A percentile compares a stretch with the other conserved stretches of the same genome.
Conservation (phyloP, 2,329 filamentous ascomycete genomes). For the Verticillium alfalfae region DNA sequence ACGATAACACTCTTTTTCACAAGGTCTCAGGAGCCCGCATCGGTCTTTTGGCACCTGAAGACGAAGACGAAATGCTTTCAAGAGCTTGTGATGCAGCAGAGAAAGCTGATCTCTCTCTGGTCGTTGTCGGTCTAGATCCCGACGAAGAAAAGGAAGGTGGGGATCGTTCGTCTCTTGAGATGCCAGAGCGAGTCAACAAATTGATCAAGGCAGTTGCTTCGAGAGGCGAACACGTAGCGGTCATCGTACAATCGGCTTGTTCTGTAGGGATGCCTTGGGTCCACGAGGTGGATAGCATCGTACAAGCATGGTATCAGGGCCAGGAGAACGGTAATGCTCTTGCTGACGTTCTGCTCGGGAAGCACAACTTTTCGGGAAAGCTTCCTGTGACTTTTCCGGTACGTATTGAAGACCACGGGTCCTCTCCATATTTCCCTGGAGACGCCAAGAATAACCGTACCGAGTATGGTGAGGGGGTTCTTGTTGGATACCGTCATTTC, state of each 20-base stretch:
- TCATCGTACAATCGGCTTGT: slow-evolving; percentile 60
- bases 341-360: slow-evolving; percentile 58
- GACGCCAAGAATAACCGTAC: slow-evolving; percentile 34
- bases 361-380: slow-evolving; percentile 58
- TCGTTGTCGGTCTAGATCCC: no score
- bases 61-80: no score
- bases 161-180: no score
- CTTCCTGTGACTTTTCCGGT: slow-evolving; percentile 60
- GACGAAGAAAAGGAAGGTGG: no score
- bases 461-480: slow-evolving; percentile 61
- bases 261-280: slow-evolving; percentile 54
- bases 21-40: no score
- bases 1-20: no score
- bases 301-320: slow-evolving; percentile 66
- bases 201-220: no score
- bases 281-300: slow-evolving; percentile 45
- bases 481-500: slow-evolving; percentile 63
- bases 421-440: slow-evolving; percentile 58
- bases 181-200: no score
- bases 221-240: slow-evolving; percentile 40
- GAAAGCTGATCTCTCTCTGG: no score
- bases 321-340: slow-evolving; percentile 65
- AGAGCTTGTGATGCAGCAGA: no score
- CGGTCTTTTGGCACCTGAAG: no score
- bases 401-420: slow-evolving; percentile 60